Evolutionary conservation across 2,329 filamentous ascomycete genomes (phyloP).

Genomic region (Sphaerulina vaccinii): DNA sequence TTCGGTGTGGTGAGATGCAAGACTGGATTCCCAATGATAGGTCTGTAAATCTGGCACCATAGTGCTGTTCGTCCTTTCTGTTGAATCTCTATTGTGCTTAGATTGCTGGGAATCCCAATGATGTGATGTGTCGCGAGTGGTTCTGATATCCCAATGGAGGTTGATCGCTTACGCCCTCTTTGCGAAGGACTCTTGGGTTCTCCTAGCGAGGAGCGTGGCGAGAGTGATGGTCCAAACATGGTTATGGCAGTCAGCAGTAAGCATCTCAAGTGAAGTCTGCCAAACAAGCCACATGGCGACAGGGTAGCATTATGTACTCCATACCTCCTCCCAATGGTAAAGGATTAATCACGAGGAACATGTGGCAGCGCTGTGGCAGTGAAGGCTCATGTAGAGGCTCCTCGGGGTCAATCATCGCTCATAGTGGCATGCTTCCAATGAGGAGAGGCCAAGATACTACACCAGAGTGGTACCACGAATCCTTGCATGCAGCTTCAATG

Average conservation of each 20-base stretch:
- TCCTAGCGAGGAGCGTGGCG: background rate
- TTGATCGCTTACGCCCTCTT: background rate
- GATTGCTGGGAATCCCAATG: background rate
- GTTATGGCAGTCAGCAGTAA: background rate
- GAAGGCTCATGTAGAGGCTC: slow-evolving; percentile 2
- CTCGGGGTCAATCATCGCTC: background rate
- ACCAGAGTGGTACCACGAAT: background rate
- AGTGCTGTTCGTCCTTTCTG: slow-evolving; percentile 8
- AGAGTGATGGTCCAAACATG: background rate
- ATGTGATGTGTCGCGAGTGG: slow-evolving; percentile 7
- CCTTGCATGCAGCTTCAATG: slow-evolving; percentile 3
- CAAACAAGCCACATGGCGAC: background rate
- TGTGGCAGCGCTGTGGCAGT: background rate
- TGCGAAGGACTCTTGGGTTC: background rate
- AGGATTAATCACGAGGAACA: background rate
- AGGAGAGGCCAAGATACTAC: too few relatives aligned
- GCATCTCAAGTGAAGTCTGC: background rate
- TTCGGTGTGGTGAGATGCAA: slow-evolving; percentile 3
- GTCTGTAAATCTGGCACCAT: background rate
- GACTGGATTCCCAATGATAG: background rate
- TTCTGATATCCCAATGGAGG: background rate
- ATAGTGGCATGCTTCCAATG: slow-evolving; percentile 1
- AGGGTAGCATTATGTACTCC: background rate
- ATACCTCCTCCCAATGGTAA: background rate
- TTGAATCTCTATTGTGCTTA: background rate